A percentile compares a stretch with the other conserved stretches of the same genome.
These are phyloP conservation scores for Aegilops tauschii DNA, from an alignment of 176 grass and related monocot species.

Conservation along the genomic window DNA sequence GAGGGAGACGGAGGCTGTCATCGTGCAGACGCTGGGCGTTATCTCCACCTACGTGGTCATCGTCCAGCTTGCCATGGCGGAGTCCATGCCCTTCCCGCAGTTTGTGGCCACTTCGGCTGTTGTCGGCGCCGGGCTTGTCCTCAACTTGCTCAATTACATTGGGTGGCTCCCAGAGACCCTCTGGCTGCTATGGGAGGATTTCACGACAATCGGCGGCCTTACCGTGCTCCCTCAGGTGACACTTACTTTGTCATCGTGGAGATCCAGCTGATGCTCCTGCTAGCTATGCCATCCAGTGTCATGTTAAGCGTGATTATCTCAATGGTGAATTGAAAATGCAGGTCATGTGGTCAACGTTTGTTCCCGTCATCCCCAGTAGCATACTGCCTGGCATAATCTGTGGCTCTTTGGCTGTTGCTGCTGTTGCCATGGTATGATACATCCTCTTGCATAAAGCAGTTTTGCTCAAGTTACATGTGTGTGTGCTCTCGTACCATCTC, in stretches of 20 bases:
- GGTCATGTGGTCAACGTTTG: slow-evolving; percentile 99
- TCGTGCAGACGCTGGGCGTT: slow-evolving; percentile 81
- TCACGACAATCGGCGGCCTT: slow-evolving; percentile 78
- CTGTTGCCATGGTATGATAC: slow-evolving; percentile 62
- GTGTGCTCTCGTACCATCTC: neutral
- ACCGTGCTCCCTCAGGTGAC: slow-evolving; percentile 87
- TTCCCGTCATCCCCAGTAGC: slow-evolving; percentile 86
- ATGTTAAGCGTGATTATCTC: neutral
- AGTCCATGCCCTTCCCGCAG: slow-evolving; percentile 79
- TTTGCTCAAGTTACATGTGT: neutral
- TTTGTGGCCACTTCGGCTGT: slow-evolving; percentile 54
- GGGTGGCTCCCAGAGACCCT: slow-evolving; percentile 57
- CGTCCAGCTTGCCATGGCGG: slow-evolving; percentile 79
- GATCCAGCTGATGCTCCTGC: neutral
- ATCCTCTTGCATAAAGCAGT: slow-evolving; percentile 11
- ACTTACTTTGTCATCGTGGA: neutral
- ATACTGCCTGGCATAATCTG: slow-evolving; percentile 74
- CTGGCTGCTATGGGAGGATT: slow-evolving; percentile 90
- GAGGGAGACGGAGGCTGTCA: slow-evolving; percentile 80
- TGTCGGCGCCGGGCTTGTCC: slow-evolving; percentile 62
- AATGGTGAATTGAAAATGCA: slow-evolving; percentile 27
- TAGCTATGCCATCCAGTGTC: neutral
- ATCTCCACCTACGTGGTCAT: slow-evolving; percentile 84
- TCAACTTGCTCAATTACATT: slow-evolving; percentile 88
- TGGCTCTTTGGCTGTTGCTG: slow-evolving; percentile 50